Evolutionary conservation across 2,329 filamentous ascomycete genomes (phyloP).

Genomic region (Colletotrichum sp.): DNA sequence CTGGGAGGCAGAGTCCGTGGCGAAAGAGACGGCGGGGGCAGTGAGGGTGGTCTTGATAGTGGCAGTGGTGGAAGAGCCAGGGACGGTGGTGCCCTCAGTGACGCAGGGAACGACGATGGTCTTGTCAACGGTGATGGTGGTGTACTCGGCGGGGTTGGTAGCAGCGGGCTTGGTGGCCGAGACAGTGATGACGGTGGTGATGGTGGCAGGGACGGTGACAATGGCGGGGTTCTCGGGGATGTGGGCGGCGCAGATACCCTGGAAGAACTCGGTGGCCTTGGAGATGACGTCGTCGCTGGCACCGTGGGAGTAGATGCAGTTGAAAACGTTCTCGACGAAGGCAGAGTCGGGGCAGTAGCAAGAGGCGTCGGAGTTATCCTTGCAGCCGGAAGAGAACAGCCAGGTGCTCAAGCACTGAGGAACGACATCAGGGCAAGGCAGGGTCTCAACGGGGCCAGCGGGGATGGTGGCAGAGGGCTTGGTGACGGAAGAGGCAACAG

Average conservation of each 20-base stretch:
- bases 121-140: conserved; percentile 53
- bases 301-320: conserved; percentile 81
- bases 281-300: conserved; percentile 68
- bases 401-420: conserved; percentile 93
- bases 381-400: conserved; percentile 73
- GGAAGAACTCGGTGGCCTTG: conserved; percentile 80
- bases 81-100: conserved; percentile 51
- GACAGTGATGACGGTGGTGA: conserved; percentile 65
- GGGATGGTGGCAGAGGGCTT: conserved; percentile 35
- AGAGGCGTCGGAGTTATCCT: conserved; percentile 78
- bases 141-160: conserved; percentile 48
- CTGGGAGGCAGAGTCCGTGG: conserved; percentile 34
- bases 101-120: conserved; percentile 56
- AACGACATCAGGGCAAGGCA: conserved; percentile 72
- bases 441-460: conserved; percentile 44
- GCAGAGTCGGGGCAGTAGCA: conserved; percentile 87
- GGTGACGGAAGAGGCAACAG: conserved; percentile 24
- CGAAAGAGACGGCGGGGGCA: conserved; percentile 59
- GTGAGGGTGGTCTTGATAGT: conserved; percentile 56
- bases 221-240: conserved; percentile 83
- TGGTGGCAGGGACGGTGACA: conserved; percentile 73
- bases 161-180: conserved; percentile 55
- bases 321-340: conserved; percentile 81
- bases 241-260: conserved; percentile 85
- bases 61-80: conserved; percentile 49